Conservation (phyloP, 495 filamentous ascomycete genomes). For the Daldinia grandis region DNA sequence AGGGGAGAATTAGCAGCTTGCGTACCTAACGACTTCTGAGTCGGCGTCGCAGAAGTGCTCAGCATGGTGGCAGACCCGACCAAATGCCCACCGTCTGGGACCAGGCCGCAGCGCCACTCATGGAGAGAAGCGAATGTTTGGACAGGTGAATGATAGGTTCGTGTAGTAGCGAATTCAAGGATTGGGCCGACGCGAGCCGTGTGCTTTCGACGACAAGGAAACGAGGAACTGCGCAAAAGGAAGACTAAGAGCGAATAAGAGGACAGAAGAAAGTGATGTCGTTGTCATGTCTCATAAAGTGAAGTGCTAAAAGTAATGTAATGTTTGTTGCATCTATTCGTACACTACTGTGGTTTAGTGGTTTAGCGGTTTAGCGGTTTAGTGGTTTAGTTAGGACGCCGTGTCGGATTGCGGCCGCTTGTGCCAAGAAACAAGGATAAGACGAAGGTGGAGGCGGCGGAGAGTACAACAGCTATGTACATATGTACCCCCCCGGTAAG, state of each 20-base stretch:
- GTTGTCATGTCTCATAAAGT: slow-evolving; percentile 30
- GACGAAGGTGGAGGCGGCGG: slow-evolving; percentile 10
- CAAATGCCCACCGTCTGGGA: slow-evolving; percentile 57
- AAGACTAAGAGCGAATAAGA: slow-evolving; percentile 14
- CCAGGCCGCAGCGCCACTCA: slow-evolving; percentile 31
- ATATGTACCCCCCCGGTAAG: neutral
- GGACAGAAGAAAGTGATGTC: slow-evolving; percentile 2
- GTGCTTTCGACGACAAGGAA: neutral
- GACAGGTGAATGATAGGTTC: slow-evolving; percentile 10
- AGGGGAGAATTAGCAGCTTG: slow-evolving; percentile 53
- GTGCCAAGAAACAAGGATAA: slow-evolving; percentile 17
- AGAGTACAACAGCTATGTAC: neutral
- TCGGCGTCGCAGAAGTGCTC: slow-evolving; percentile 73
- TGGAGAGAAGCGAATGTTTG: slow-evolving; percentile 29
- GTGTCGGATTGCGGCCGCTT: slow-evolving; percentile 26
- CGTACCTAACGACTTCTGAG: slow-evolving; percentile 71
- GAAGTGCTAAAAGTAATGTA: slow-evolving; percentile 4
- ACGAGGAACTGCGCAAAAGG: slow-evolving; percentile 19
- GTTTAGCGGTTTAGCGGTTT: no score
- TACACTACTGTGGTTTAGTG: neutral
- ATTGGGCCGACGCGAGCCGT: neutral
- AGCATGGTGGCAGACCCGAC: slow-evolving; percentile 66
- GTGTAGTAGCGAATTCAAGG: slow-evolving; percentile 11
- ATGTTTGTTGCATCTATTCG: slow-evolving; percentile 14
- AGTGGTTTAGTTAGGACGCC: neutral